These are phyloP conservation scores for Juglanconis oblonga DNA, from an alignment of 2,329 filamentous ascomycete genomes.

Conservation along the genomic window DNA sequence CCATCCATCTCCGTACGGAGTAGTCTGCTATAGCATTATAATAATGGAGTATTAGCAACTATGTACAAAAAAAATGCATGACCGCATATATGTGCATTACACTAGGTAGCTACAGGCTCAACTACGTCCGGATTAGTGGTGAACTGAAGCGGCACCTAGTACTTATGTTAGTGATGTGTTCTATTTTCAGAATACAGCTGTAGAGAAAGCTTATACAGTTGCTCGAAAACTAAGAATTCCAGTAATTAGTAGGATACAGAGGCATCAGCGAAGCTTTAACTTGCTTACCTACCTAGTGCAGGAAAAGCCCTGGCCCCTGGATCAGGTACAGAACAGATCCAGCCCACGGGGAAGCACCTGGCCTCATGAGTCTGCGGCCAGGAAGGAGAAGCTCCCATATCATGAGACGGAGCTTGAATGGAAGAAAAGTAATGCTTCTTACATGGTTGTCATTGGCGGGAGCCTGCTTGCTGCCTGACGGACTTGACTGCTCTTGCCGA, in stretches of 20 bases:
- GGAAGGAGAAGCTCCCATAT: too few species aligned
- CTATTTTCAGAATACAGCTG: background rate
- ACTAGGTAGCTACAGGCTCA: too few species aligned
- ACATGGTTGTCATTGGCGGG: too few species aligned
- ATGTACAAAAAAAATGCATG: too few species aligned
- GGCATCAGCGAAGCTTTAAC: background rate
- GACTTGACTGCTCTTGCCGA: too few species aligned
- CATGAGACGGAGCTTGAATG: too few species aligned
- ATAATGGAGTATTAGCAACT: too few species aligned
- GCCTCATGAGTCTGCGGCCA: too few species aligned
- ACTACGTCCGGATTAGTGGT: background rate
- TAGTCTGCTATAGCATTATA: too few species aligned
- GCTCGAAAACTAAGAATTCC: background rate
- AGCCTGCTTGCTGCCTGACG: too few species aligned
- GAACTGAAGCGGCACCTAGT: background rate
- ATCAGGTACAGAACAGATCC: background rate
- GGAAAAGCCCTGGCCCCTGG: background rate
- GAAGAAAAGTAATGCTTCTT: too few species aligned
- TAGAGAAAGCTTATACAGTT: background rate
- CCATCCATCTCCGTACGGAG: slow-evolving; percentile 47
- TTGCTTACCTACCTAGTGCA: background rate
- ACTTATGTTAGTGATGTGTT: background rate
- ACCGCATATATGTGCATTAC: too few species aligned
- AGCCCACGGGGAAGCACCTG: background rate
- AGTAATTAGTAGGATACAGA: background rate